A percentile compares a stretch with the other conserved stretches of the same genome.
These are phyloP conservation scores for Apiospora rasikravindrae DNA, from an alignment of 2,329 filamentous ascomycete species.

Conservation along the genomic window DNA sequence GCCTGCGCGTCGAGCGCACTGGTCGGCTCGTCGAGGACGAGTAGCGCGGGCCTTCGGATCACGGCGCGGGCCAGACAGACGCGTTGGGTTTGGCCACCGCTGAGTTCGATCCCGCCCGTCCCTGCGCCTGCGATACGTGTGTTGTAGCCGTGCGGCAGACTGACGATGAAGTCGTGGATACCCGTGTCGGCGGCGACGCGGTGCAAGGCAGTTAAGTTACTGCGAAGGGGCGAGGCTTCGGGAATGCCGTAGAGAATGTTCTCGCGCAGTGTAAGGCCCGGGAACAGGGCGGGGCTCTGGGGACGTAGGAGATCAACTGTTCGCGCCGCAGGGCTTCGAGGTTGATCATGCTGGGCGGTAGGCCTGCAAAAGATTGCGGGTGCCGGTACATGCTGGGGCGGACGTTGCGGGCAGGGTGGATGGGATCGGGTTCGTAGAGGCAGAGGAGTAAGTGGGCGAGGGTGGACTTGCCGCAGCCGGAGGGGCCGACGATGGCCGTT, in stretches of 20 bases:
- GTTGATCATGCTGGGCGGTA: conserved; percentile 51
- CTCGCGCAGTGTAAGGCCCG: conserved; percentile 68
- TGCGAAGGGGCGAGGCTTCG: conserved; percentile 54
- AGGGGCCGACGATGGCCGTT: conserved; percentile 77
- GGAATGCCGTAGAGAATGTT: conserved; percentile 85
- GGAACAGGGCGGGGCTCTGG: conserved; percentile 78
- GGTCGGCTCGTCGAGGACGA: conserved; percentile 89
- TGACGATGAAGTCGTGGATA: conserved; percentile 77
- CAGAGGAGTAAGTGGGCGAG: conserved; percentile 76
- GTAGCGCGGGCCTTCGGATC: conserved; percentile 69
- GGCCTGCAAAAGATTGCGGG: conserved; percentile 62
- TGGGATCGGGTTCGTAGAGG: conserved; percentile 61
- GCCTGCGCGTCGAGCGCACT: conserved; percentile 76
- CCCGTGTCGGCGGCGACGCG: conserved; percentile 63
- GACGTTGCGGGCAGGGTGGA: conserved; percentile 19
- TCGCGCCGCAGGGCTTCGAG: conserved; percentile 68
- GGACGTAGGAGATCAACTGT: conserved; percentile 68
- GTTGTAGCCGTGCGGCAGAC: conserved; percentile 72
- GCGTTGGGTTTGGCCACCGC: conserved; percentile 83
- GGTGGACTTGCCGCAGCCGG: conserved; percentile 92
- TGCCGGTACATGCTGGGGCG: conserved; percentile 20
- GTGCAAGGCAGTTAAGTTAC: conserved; percentile 45
- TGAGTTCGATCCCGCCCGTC: conserved; percentile 70
- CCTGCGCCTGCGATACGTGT: conserved; percentile 58
- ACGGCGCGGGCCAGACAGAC: conserved; percentile 82